Percentiles rank a stretch among this genome's conserved stretches.
Conservation (phyloP, 768 basidiomycete genomes). For the Xerocomellus amylosporus region DNA sequence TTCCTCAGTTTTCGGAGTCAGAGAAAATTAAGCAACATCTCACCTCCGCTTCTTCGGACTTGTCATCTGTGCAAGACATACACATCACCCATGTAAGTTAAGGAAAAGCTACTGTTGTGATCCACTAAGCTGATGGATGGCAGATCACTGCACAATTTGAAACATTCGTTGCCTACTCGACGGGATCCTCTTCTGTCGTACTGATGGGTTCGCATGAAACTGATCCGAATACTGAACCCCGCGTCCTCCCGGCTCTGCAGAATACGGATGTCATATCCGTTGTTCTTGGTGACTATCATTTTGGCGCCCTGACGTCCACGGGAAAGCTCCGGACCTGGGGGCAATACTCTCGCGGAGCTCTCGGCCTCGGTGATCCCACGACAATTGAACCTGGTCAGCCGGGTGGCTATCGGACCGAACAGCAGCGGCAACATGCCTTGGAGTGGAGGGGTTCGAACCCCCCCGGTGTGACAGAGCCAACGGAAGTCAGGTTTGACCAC, state of each 20-base stretch:
- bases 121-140: neutral
- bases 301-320: slow-evolving; percentile 72
- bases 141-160: slow-evolving; percentile 84
- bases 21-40: slow-evolving; percentile 46
- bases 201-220: slow-evolving; percentile 64
- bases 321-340: slow-evolving; percentile 87
- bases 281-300: slow-evolving; percentile 91
- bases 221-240: slow-evolving; percentile 44
- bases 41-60: slow-evolving; percentile 39
- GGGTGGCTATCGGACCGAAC: slow-evolving; percentile 52
- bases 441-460: slow-evolving; percentile 20
- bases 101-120: neutral
- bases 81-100: slow-evolving; percentile 74
- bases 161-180: slow-evolving; percentile 81
- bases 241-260: slow-evolving; percentile 70
- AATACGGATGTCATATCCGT: slow-evolving; percentile 79
- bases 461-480: slow-evolving; percentile 54
- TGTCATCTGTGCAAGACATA: slow-evolving; percentile 45
- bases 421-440: slow-evolving; percentile 33
- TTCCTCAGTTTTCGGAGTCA: slow-evolving; percentile 71
- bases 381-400: slow-evolving; percentile 50
- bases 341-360: slow-evolving; percentile 67
- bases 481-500: slow-evolving; percentile 71
- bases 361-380: slow-evolving; percentile 80
- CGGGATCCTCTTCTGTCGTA: slow-evolving; percentile 65